Conservation (phyloP, 768 basidiomycete species). For the Basidioascus undulatus region DNA sequence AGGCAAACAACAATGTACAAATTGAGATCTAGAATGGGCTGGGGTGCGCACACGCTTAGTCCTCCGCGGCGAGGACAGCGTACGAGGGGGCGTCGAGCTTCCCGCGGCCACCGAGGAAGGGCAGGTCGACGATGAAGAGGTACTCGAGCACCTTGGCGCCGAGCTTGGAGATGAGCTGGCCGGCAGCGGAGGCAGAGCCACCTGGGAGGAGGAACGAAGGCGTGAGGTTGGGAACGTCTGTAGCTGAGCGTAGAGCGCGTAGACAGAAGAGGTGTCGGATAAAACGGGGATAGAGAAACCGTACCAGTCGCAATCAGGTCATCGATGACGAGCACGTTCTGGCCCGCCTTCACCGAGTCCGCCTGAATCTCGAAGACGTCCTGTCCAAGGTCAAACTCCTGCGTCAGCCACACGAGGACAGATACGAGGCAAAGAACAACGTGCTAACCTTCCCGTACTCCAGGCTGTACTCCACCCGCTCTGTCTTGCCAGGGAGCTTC, state of each 20-base stretch:
- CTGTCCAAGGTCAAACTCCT: constrained; percentile 27
- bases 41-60: constrained; percentile 16
- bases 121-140: constrained; percentile 51
- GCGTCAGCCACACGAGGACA: neutral
- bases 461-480: constrained; percentile 55
- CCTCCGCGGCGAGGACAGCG: constrained; percentile 58
- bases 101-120: constrained; percentile 45
- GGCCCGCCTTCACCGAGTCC: constrained; percentile 55
- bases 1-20: constrained; percentile 5
- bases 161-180: constrained; percentile 55
- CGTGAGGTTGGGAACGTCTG: neutral
- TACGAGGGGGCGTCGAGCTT: constrained; percentile 72
- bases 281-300: constrained; percentile 8
- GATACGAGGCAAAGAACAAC: neutral
- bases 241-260: too few relatives aligned
- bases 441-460: constrained; percentile 58
- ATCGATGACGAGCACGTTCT: constrained; percentile 69
- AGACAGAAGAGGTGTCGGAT: too few relatives aligned
- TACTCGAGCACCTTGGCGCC: constrained; percentile 77
- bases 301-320: constrained; percentile 87
- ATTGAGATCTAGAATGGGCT: constrained; percentile 2
- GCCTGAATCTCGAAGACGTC: constrained; percentile 92
- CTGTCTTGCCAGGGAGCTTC: constrained; percentile 75
- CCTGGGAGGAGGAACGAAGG: constrained; percentile 24
- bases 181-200: constrained; percentile 81